A percentile compares a stretch with the other conserved stretches of the same genome.
Evolutionary conservation across 164 flowering plant genomes (phyloP).

Genomic region (Hamamelis virginiana): DNA sequence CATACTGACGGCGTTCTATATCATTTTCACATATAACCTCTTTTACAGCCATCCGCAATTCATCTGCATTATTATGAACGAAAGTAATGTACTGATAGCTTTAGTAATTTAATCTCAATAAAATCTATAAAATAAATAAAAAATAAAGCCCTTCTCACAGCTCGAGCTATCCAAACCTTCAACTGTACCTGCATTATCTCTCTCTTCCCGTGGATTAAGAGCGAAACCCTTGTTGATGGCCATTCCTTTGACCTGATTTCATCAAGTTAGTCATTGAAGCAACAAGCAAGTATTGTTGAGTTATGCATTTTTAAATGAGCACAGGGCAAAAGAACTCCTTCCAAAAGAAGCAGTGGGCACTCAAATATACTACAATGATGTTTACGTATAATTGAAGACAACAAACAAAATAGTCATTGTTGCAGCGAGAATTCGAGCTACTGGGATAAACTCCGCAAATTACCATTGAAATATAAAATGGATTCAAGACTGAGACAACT

Average conservation of each 20-base stretch:
- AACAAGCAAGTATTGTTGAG: not conserved
- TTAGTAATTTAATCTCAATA: not conserved
- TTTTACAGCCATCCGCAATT: constrained; percentile 86
- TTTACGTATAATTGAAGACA: no score
- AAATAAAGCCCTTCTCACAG: not conserved
- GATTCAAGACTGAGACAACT: no score
- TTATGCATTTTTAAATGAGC: no score
- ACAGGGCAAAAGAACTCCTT: no score
- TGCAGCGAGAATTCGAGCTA: no score
- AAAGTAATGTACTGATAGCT: not conserved
- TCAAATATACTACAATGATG: no score
- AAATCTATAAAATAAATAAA: not conserved
- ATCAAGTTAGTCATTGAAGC: not conserved
- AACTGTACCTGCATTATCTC: constrained; percentile 70
- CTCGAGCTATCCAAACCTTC: no score
- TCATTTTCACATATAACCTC: constrained; percentile 72
- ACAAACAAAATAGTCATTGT: no score
- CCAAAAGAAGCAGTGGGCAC: no score
- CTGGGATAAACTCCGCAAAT: no score
- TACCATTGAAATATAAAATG: no score
- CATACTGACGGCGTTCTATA: constrained; percentile 58
- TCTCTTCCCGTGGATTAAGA: constrained; percentile 62
- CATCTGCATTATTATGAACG: constrained; percentile 49
- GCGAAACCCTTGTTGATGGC: constrained; percentile 71
- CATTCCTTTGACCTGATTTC: constrained; percentile 88